Base-by-base conservation (phyloP, 2,329 filamentous ascomycete species). In the Pseudocercospora vitis region DNA sequence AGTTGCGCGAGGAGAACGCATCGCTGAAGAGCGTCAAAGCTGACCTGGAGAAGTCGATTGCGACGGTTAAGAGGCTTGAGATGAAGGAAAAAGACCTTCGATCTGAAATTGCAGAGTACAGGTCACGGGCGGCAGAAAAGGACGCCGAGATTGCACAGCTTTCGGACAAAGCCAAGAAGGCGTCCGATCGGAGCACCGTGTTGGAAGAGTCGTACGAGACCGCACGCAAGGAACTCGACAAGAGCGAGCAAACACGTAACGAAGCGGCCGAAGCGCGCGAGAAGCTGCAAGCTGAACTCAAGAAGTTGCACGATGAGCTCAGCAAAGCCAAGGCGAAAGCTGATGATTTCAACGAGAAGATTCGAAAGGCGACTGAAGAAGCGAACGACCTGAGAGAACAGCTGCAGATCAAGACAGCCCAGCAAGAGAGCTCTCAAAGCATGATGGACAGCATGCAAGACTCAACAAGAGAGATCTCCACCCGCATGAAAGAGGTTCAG, bases 371-470 rank as follows among this genome's bases (percentile, higher is more conserved):
- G 24, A 82, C 79, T 45, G 82, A 81, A 24, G 88, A 96, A 59
- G 81, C 85, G 26, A 78, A 79, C 4, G 77, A 78, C 14, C 75
- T 91, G 16, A 82, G 85, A 35, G 90, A 96, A 61, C 91, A 97
- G 63, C 81, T 88, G 0, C 83, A 91, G 50, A 80, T 96, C 55
- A 95, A 94, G 76, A 81, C 83, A 2, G 88, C 89, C 32, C 90
- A 96, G 71, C 91, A 95, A 66, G 82, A 82, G 49, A 95, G 86
- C 61, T 88, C 90, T 0, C 89, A 97, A 70, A 88, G 86, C 47
- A 75, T 96, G 11, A 84, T 97, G 70, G 86, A 86, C 64, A 95
- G 89, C 68, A 94, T 97, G 89, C 88, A 91, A 56, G 91, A 96
- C 64, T 91, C 97, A 74, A 87, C 87, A 0, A 82, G 88, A 1